phyloP scores from a whole-genome alignment of 129 eudicot genomes.

The Helianthus tuberosus region DNA sequence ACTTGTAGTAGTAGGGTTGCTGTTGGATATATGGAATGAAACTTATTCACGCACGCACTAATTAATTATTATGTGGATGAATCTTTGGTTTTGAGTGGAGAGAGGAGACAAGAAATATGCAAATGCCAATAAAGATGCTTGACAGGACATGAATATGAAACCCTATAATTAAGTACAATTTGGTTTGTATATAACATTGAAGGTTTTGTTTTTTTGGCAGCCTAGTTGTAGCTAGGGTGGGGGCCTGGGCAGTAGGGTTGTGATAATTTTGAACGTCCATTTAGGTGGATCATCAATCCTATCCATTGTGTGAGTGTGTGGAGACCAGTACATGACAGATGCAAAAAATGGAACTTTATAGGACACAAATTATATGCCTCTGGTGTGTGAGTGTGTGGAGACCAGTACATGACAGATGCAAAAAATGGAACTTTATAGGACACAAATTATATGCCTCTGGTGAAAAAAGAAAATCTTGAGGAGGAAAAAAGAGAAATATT shows the following conservation, averaged over 20 bases:
- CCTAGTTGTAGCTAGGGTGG: neutral
- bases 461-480: neutral
- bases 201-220: too few relatives aligned
- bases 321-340: neutral
- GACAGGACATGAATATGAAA: neutral
- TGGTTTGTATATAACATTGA: neutral
- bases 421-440: conserved; percentile 27
- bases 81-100: conserved; percentile 11
- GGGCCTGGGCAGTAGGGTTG: too few relatives aligned
- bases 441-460: conserved; percentile 23
- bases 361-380: conserved; percentile 24
- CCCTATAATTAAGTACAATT: neutral
- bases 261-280: neutral
- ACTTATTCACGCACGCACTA: conserved; percentile 8
- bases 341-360: conserved; percentile 29
- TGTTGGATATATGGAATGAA: conserved; percentile 10
- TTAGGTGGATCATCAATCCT: neutral
- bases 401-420: conserved; percentile 6
- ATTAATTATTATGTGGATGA: neutral
- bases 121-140: conserved; percentile 12
- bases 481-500: conserved; percentile 6
- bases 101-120: conserved; percentile 17
- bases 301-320: neutral
- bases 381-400: neutral
- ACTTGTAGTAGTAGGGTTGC: neutral